Percentiles rank a stretch among this genome's conserved stretches.
Evolutionary conservation across 306 rosid species (phyloP).

Genomic region (Gillenia trifoliata): DNA sequence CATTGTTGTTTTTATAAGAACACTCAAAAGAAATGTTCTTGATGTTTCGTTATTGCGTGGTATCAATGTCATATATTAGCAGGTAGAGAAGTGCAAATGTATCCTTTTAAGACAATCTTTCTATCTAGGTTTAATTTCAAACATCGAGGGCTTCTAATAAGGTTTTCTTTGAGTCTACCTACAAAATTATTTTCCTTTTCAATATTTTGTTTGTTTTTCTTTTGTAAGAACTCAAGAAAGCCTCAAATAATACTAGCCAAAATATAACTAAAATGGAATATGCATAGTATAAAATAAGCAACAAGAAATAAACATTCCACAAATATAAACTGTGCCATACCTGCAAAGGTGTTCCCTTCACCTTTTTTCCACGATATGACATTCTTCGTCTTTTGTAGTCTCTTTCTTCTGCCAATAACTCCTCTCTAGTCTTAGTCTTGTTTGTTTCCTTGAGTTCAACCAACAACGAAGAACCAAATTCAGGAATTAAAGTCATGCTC

Average conservation of each 20-base stretch:
- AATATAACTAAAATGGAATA: neutral
- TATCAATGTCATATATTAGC: neutral
- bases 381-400: slow-evolving; percentile 92
- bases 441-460: slow-evolving; percentile 39
- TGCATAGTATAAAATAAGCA: neutral
- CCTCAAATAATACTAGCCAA: neutral
- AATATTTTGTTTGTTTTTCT: neutral
- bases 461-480: slow-evolving; percentile 10
- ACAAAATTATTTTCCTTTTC: neutral
- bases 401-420: slow-evolving; percentile 89
- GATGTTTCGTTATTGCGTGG: too few species aligned
- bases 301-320: neutral
- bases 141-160: neutral
- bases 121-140: neutral
- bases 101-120: neutral
- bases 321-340: slow-evolving; percentile 35
- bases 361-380: slow-evolving; percentile 95
- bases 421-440: slow-evolving; percentile 74
- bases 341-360: slow-evolving; percentile 62
- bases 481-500: neutral
- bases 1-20: neutral
- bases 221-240: neutral
- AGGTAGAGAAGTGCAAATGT: neutral
- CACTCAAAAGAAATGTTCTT: too few species aligned
- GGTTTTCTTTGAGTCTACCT: neutral